Base-by-base conservation (phyloP, 1,284 basidiomycete species). In the Puccinia triticina region DNA sequence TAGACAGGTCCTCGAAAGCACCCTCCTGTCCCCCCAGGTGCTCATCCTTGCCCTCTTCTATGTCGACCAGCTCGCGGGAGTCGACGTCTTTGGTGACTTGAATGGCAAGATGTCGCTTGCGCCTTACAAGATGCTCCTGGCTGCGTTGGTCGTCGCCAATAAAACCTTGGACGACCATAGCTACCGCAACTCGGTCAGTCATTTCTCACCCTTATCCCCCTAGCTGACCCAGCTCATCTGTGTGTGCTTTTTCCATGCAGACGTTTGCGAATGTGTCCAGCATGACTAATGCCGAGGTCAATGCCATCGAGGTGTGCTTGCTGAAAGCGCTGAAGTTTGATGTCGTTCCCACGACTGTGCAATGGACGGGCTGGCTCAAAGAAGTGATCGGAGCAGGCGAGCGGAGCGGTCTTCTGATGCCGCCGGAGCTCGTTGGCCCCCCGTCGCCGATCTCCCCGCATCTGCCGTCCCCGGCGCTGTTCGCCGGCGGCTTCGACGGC, bases 281-380 rank as follows among this genome's bases (percentile, higher is more conserved):
- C 57, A 81, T 81, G 78, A 81, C 67, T 14, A 81, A 81, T 32
- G 78, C 69, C 10, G 78, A 81, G 48, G 78, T 81, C n/a, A 81
- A 81, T 40, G 40, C 67, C 4, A 74, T 81, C 0, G 78, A 81
- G 32, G 69, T 72, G 37, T 34, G 53, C 3, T 29, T 81, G 23
- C 32, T 81, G 34, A 73, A 64, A 34, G 32, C 69, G n/a, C 71
- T 81, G 10, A 59, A 81, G 29, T 81, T 81, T 50, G 57, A 73
- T 64, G 53, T 59, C 1, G 69, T 81, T 12, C 78, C 78, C 10
- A 43, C 23, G 29, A 12, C 21, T 8, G 55, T 73, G 43, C 23
- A 48, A 32, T 81, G 78, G 78, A 43, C 48, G 12, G 26, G 32
- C 29, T 81, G 78, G 78, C 29, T 81, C 8, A 53, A 57, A 21